A percentile compares a stretch with the other conserved stretches of the same genome.
Conservation (phyloP, 1,284 basidiomycete species). For the Malassezia nana region DNA sequence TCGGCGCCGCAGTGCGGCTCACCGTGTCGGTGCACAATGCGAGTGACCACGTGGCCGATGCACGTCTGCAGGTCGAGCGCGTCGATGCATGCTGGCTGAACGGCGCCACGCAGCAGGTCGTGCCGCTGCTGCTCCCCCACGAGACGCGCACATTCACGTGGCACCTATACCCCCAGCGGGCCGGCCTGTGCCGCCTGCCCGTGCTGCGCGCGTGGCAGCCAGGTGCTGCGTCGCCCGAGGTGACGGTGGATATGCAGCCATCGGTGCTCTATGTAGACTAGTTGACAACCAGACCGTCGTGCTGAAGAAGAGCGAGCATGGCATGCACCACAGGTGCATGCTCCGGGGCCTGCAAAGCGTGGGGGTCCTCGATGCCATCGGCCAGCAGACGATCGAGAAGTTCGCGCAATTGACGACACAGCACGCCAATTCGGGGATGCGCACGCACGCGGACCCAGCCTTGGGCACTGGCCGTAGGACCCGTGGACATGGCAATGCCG, state of each 20-base stretch:
- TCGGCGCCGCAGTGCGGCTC: neutral
- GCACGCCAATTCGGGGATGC: constrained; percentile 74
- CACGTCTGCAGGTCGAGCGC: neutral
- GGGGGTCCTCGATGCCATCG: constrained; percentile 20
- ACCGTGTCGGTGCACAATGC: neutral
- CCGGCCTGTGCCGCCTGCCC: constrained; percentile 2
- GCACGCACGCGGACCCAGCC: constrained; percentile 62
- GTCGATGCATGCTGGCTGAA: neutral
- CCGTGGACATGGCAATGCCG: constrained; percentile 54
- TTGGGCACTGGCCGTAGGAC: constrained; percentile 27
- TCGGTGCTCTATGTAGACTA: constrained; percentile 1
- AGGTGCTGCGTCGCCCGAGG: neutral
- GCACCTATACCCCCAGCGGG: neutral
- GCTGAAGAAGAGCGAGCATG: constrained; percentile 61
- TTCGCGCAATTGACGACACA: constrained; percentile 72
- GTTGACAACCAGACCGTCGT: constrained; percentile 47
- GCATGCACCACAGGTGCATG: constrained; percentile 59
- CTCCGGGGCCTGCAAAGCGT: constrained; percentile 51
- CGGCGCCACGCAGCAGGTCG: neutral
- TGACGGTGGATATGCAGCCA: neutral
- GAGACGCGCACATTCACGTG: constrained; percentile 5
- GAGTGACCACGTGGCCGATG: neutral
- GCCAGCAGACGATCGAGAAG: constrained; percentile 21
- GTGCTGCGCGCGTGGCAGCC: constrained; percentile 1
- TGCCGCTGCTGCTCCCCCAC: constrained; percentile 7